These are phyloP conservation scores for Flammula alnicola DNA, from an alignment of 1,284 basidiomycete species.

Conservation along the genomic window DNA sequence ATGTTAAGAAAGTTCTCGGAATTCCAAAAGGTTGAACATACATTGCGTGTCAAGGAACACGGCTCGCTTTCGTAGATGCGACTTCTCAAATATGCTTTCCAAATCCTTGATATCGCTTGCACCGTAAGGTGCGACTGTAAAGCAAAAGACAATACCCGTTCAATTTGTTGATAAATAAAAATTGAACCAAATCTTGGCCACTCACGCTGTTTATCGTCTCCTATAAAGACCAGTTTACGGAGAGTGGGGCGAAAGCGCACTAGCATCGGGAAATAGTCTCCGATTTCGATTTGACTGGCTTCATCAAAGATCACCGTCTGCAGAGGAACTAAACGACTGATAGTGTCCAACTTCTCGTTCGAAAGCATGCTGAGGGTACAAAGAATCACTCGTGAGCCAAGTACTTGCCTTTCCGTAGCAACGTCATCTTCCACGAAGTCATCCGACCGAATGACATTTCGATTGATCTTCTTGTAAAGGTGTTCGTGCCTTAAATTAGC, in stretches of 20 bases:
- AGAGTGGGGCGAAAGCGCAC: slow-evolving; percentile 46
- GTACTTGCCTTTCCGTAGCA: slow-evolving; percentile 28
- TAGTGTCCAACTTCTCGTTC: slow-evolving; percentile 39
- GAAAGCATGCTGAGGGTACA: slow-evolving; percentile 78
- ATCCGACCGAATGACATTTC: slow-evolving; percentile 55
- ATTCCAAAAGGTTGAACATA: slow-evolving; percentile 34
- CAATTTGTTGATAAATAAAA: slow-evolving; percentile 46
- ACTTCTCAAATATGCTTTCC: slow-evolving; percentile 61
- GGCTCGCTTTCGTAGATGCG: slow-evolving; percentile 43
- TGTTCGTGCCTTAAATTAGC: slow-evolving; percentile 70
- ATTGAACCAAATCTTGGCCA: slow-evolving; percentile 18
- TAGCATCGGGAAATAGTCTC: slow-evolving; percentile 58
- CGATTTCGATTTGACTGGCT: slow-evolving; percentile 67
- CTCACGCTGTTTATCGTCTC: slow-evolving; percentile 77
- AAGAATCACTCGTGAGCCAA: slow-evolving; percentile 59
- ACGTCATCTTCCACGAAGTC: slow-evolving; percentile 36
- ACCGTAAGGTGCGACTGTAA: slow-evolving; percentile 61
- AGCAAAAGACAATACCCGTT: slow-evolving; percentile 36
- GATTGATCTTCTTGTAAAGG: slow-evolving; percentile 51
- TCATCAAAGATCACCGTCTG: slow-evolving; percentile 62
- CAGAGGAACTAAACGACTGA: slow-evolving; percentile 48
- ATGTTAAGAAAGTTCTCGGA: slow-evolving; percentile 5
- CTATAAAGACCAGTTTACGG: slow-evolving; percentile 71
- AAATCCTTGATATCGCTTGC: slow-evolving; percentile 53
- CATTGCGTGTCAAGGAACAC: slow-evolving; percentile 63